These are phyloP conservation scores for Solanum chaucha DNA, from an alignment of 257 asterid genomes.

Conservation along the genomic window DNA sequence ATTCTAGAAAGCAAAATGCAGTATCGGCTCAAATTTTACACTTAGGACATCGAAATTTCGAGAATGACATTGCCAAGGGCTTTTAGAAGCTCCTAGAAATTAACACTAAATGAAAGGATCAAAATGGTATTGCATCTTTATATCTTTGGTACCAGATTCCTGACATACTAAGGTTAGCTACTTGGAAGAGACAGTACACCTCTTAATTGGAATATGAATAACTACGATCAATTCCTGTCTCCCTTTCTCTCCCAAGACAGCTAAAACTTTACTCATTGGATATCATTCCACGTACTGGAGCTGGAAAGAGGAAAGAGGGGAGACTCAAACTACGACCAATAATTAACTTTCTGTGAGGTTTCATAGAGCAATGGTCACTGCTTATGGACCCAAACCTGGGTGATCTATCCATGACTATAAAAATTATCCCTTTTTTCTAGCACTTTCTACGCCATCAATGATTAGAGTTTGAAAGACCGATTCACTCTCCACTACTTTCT, in stretches of 20 bases:
- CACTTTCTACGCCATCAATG: too few species aligned
- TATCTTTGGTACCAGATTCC: not conserved
- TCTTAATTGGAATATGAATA: not conserved
- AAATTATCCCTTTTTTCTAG: not conserved
- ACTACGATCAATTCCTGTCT: not conserved
- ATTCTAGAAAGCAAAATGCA: too few species aligned
- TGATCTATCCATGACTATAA: not conserved
- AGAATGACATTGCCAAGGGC: too few species aligned
- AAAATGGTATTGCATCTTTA: not conserved
- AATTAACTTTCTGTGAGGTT: not conserved
- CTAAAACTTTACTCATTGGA: not conserved
- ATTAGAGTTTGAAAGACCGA: not conserved
- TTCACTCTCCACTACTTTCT: not conserved
- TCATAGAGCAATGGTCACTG: not conserved
- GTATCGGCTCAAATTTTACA: too few species aligned
- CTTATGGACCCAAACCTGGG: not conserved
- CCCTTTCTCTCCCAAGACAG: not conserved
- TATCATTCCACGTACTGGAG: not conserved
- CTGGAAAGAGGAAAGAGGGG: not conserved
- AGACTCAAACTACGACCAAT: not conserved
- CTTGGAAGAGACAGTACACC: not conserved
- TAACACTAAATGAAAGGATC: too few species aligned
- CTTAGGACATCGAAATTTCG: too few species aligned
- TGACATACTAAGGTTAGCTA: not conserved
- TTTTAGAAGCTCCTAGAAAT: too few species aligned